phyloP scores from a whole-genome alignment of 1,284 basidiomycete species.

The Tranzscheliella williamsii region DNA sequence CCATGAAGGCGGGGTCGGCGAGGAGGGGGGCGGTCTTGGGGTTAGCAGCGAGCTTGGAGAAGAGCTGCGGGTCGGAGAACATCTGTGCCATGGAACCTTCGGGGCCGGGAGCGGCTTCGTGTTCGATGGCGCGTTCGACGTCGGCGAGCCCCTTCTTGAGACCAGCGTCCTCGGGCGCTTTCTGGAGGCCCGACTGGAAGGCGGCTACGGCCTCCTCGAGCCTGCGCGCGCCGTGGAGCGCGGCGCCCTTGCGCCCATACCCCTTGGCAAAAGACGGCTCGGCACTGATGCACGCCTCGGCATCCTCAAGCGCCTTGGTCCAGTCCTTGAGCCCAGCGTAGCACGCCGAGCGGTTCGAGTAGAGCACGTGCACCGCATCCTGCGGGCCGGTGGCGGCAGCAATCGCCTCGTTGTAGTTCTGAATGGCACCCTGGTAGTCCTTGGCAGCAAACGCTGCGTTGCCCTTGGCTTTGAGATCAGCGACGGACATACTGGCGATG shows the following conservation, averaged over 20 bases:
- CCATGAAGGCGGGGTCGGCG: conserved; percentile 71
- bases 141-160: conserved; percentile 79
- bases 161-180: conserved; percentile 75
- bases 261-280: conserved; percentile 88
- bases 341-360: conserved; percentile 89
- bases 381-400: conserved; percentile 54
- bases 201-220: conserved; percentile 82
- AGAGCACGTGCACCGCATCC: conserved; percentile 73
- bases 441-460: conserved; percentile 60
- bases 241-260: conserved; percentile 88
- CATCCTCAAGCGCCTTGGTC: conserved; percentile 79
- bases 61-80: conserved; percentile 81
- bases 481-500: conserved; percentile 45
- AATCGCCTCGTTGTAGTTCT: conserved; percentile 56
- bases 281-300: conserved; percentile 75
- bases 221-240: conserved; percentile 79
- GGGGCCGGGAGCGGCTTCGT: conserved; percentile 59
- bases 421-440: conserved; percentile 53
- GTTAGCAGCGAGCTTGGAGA: conserved; percentile 81
- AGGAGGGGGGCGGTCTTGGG: conserved; percentile 83
- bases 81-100: conserved; percentile 72
- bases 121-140: conserved; percentile 44
- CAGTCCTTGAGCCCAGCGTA: conserved; percentile 81
- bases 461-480: conserved; percentile 59
- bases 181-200: conserved; percentile 78